These are phyloP conservation scores for Wickerhamomyces tratensis DNA, from an alignment of 805 yeast genomes.

Conservation along the genomic window DNA sequence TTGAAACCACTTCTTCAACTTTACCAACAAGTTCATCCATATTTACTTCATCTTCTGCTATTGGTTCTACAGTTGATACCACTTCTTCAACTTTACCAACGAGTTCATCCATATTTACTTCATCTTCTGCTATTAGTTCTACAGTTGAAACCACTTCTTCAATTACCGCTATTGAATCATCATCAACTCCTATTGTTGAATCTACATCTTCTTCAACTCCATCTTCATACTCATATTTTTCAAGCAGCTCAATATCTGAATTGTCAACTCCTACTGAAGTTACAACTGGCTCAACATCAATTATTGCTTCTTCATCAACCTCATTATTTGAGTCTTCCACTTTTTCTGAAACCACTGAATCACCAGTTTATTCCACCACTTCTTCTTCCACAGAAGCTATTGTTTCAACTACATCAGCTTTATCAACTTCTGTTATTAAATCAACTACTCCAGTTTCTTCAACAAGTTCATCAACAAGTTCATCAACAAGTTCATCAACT, in stretches of 20 bases:
- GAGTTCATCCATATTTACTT: background rate
- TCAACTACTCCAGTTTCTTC: background rate
- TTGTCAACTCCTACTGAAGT: background rate
- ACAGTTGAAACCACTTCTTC: background rate
- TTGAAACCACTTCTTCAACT: background rate
- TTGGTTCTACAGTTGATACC: conserved; percentile 3
- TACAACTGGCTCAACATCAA: background rate
- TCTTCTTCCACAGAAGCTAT: conserved; percentile 18
- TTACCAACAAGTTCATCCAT: background rate
- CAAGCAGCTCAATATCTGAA: too few relatives aligned
- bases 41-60: background rate
- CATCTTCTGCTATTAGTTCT: conserved; percentile 2
- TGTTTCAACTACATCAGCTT: conserved; percentile 27
- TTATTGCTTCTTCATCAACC: background rate
- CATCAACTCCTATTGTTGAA: too few relatives aligned
- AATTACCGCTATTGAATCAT: background rate
- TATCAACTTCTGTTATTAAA: conserved; percentile 19
- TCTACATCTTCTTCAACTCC: background rate
- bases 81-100: background rate
- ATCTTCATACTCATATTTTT: background rate
- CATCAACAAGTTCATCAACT: conserved; percentile 10
- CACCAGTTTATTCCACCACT: conserved; percentile 21
- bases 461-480: conserved; percentile 1
- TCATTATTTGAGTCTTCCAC: conserved; percentile 1
- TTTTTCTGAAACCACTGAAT: conserved; percentile 16